phyloP scores from a whole-genome alignment of 2,329 filamentous ascomycete genomes.

The Botrytis sinoallii region DNA sequence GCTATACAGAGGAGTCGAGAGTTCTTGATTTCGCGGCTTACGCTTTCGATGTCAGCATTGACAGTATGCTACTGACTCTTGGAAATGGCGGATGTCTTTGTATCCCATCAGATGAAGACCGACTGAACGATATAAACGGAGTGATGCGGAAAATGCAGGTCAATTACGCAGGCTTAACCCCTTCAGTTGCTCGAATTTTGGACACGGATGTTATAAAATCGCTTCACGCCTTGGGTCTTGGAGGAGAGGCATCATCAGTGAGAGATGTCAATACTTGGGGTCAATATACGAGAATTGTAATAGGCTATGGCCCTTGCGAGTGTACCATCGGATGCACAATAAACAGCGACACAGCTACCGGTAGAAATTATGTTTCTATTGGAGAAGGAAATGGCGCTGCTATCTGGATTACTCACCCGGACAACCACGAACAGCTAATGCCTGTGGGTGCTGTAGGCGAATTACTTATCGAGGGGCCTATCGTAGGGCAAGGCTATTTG shows the following conservation, averaged over 20 bases:
- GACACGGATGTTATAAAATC: constrained; percentile 28
- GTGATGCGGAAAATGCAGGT: constrained; percentile 31
- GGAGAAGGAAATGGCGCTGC: constrained; percentile 27
- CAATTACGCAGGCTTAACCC: constrained; percentile 34
- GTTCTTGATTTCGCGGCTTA: constrained; percentile 37
- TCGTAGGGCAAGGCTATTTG: constrained; percentile 62
- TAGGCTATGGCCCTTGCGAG: constrained; percentile 43
- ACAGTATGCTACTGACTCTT: constrained; percentile 32
- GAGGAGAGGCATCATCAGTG: constrained; percentile 39
- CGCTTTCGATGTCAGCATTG: constrained; percentile 42
- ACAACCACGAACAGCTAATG: constrained; percentile 26
- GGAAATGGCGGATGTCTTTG: constrained; percentile 44
- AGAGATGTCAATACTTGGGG: constrained; percentile 42
- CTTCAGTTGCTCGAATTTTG: constrained; percentile 33
- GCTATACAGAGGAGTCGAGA: constrained; percentile 18
- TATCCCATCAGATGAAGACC: constrained; percentile 41
- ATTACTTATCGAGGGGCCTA: constrained; percentile 44
- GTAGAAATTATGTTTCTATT: constrained; percentile 20
- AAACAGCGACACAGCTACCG: constrained; percentile 20
- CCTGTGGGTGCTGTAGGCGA: constrained; percentile 35
- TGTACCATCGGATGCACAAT: constrained; percentile 22
- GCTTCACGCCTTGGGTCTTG: constrained; percentile 30
- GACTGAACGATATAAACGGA: constrained; percentile 40
- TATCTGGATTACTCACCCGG: constrained; percentile 41
- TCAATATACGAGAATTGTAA: constrained; percentile 39